Evolutionary conservation across 345 rosid genomes (phyloP), one percentile per base, ranked within the genome.

Genomic region (Atalantia buxifolia): DNA sequence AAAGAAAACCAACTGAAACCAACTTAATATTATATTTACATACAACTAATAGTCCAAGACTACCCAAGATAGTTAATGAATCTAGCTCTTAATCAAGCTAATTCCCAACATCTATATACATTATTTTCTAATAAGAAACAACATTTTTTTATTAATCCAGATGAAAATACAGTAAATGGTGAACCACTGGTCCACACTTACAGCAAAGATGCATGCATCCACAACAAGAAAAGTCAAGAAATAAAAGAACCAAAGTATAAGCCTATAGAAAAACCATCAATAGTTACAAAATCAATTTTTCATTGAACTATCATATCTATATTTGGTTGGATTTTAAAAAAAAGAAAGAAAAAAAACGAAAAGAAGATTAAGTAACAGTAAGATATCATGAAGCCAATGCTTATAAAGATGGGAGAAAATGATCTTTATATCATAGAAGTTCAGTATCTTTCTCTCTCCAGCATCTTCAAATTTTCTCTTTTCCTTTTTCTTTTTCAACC

Each of bases 1-100:
- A 71, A 64, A 14, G 48, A 4, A 35, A 45, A 53, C 66, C 21
- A 57, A 77, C 19, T 38, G 25, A 55, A 77, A 33, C 40, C 24
- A 72, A 35, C 76, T 78, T 71, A 66, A 45, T 60, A 59, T 69
- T 16, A 24, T 19, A 57, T 24, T 25, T 9, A 59, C 55, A 69
- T 1, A 70, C 25, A 61, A 19, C 61, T 36, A 12, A 33, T 21
- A 6, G 35, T 8, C 61, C 40, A 70, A 36, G n/a, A 31, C 18
- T 14, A 50, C 33, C 65, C 57, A 72, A 48, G 30, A 45, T n/a
- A 71, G n/a, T 40, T 59, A 31, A 71, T 19, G 75, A 48, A 48
- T 24, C 40, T 31, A 25, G 48, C 45, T 57, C 28, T 24, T 31
- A 57, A 73, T 19, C 50, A 73, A 25, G 33, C 35, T n/a, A n/a